Evolutionary conservation across 192 early-diverging fungal genomes (phyloP).

Genomic region (Entophlyctis luteolus): DNA sequence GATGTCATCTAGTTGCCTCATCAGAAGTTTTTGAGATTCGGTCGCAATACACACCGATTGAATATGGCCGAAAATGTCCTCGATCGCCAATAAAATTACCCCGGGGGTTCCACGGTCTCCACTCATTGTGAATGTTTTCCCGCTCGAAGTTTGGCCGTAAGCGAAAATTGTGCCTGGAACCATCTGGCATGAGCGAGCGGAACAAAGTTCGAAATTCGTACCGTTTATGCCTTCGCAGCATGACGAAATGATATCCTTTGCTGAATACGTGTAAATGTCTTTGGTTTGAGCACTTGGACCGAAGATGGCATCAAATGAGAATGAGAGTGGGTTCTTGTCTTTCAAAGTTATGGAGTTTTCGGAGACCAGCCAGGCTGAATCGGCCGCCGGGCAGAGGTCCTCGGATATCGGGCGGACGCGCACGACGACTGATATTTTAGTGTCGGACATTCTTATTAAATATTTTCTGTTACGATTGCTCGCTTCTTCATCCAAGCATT

Average conservation of each 20-base stretch:
- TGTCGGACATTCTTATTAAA: too few relatives aligned
- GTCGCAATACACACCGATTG: constrained; percentile 49
- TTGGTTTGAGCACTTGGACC: not conserved
- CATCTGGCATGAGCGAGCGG: not conserved
- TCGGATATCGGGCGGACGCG: too few relatives aligned
- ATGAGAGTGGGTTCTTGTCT: not conserved
- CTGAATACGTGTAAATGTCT: not conserved
- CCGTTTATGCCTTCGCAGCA: constrained; percentile 25
- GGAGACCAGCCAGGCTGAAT: too few relatives aligned
- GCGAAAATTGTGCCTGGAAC: constrained; percentile 86
- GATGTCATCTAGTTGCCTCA: too few relatives aligned
- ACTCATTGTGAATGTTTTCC: constrained; percentile 81
- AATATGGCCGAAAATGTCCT: constrained; percentile 59
- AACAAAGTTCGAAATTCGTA: not conserved
- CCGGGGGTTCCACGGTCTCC: constrained; percentile 61
- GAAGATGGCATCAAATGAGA: constrained; percentile 5
- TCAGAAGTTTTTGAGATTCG: not conserved
- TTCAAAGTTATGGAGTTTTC: too few relatives aligned
- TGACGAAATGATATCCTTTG: constrained; percentile 5
- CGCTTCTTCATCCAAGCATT: constrained; percentile 3
- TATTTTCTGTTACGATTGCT: too few relatives aligned
- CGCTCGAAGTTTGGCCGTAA: constrained; percentile 95
- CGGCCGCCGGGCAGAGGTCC: too few relatives aligned
- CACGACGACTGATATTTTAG: too few relatives aligned
- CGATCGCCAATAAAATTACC: constrained; percentile 64